A percentile compares a stretch with the other conserved stretches of the same genome.
Evolutionary conservation across 164 flowering plant species (phyloP).

Genomic region (Houttuynia cordata): DNA sequence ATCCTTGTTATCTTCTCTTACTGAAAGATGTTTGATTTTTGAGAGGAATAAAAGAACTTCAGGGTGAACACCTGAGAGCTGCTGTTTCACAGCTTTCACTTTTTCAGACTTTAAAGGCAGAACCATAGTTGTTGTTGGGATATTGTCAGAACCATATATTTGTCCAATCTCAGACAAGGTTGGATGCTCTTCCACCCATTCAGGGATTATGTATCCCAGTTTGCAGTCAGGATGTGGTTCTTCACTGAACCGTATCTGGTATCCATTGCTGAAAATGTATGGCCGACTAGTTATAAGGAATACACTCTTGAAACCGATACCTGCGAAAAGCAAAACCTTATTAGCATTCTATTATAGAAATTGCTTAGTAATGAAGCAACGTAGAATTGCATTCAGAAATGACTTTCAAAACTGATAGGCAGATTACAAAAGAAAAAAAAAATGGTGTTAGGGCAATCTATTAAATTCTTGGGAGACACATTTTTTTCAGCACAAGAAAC

Average conservation of each 20-base stretch:
- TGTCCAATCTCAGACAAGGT: conserved; percentile 24
- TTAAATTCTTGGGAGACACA: no score
- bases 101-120: conserved; percentile 56
- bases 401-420: no score
- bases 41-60: conserved; percentile 53
- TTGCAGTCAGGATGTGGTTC: conserved; percentile 33
- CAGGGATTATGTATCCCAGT: conserved; percentile 58
- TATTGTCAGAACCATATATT: conserved; percentile 28
- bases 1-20: conserved; percentile 31
- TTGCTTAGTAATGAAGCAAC: no score
- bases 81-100: conserved; percentile 41
- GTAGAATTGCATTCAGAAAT: no score
- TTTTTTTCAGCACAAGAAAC: no score
- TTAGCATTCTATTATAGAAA: no score
- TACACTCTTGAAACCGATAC: conserved; percentile 73
- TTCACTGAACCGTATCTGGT: conserved; percentile 49
- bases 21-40: conserved; percentile 44
- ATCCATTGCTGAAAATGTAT: conserved; percentile 59
- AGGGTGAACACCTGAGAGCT: conserved; percentile 51
- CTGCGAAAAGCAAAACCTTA: conserved; percentile 13
- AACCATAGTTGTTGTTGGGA: conserved; percentile 43
- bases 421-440: no score
- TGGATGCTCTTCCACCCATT: conserved; percentile 57
- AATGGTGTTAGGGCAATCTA: no score
- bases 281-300: conserved; percentile 52